Percentiles rank a stretch among this genome's conserved stretches.
Evolutionary conservation across 2,329 filamentous ascomycete genomes (phyloP).

Genomic region (Bipolaris gigantea): DNA sequence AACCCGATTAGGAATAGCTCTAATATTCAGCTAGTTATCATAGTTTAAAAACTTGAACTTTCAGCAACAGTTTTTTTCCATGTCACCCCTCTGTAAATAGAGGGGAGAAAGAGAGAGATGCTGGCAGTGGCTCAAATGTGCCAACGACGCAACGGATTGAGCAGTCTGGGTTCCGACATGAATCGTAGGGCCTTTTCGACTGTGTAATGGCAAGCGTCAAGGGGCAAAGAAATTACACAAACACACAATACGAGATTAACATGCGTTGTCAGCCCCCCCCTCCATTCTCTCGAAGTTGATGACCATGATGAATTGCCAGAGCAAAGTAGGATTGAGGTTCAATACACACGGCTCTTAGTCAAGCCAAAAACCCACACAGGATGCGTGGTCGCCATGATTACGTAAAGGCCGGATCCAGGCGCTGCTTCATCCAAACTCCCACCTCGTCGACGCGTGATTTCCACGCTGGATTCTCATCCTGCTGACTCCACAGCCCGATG

Average conservation of each 20-base stretch:
- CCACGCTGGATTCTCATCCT: slow-evolving; percentile 10
- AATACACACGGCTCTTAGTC: too few relatives aligned
- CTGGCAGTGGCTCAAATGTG: too few relatives aligned
- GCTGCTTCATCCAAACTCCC: slow-evolving; percentile 35
- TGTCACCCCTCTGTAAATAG: too few relatives aligned
- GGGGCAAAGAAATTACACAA: background rate
- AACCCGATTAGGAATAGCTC: too few relatives aligned
- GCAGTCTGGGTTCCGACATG: background rate
- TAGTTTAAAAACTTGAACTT: too few relatives aligned
- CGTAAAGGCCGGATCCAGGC: slow-evolving; percentile 11
- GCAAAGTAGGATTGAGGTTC: background rate
- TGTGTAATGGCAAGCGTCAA: too few relatives aligned
- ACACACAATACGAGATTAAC: background rate
- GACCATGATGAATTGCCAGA: background rate
- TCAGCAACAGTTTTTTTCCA: too few relatives aligned
- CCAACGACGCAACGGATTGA: too few relatives aligned
- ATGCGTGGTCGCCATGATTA: background rate
- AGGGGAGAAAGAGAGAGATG: too few relatives aligned
- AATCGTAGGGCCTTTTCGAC: background rate
- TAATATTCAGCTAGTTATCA: too few relatives aligned
- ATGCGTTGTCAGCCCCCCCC: background rate
- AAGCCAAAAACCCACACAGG: too few relatives aligned
- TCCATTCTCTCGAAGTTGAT: too few relatives aligned
- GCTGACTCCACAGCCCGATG: slow-evolving; percentile 32
- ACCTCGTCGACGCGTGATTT: slow-evolving; percentile 19